Conservation (phyloP, 2,329 filamentous ascomycete genomes). For the Penicillium hordei region DNA sequence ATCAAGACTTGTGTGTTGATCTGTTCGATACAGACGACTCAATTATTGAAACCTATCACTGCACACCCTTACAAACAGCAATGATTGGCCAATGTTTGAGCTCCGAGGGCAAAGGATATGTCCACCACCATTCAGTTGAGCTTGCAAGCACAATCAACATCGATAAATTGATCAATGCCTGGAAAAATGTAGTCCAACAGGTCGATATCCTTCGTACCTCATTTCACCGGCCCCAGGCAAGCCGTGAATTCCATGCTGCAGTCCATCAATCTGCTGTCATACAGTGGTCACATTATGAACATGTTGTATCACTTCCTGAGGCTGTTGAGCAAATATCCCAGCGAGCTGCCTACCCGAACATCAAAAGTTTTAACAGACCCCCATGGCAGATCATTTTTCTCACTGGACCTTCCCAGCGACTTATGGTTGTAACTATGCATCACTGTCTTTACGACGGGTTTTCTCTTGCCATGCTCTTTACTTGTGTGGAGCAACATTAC, state of each 20-base stretch:
- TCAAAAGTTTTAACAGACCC: neutral
- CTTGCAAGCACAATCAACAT: neutral
- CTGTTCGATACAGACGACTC: neutral
- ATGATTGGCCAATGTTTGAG: conserved; percentile 7
- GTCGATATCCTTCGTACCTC: conserved; percentile 7
- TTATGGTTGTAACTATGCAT: conserved; percentile 14
- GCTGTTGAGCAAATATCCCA: neutral
- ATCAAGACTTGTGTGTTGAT: neutral
- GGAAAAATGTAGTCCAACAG: neutral
- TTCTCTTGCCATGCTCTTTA: conserved; percentile 12
- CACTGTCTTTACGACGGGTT: conserved; percentile 17
- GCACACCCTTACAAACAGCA: conserved; percentile 1
- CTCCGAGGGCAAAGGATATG: conserved; percentile 3
- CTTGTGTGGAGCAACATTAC: neutral
- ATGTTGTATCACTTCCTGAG: neutral
- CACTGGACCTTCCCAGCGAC: neutral
- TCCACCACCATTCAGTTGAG: conserved; percentile 3
- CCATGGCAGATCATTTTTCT: conserved; percentile 4
- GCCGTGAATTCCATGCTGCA: neutral
- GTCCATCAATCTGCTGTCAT: neutral
- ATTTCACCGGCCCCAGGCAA: neutral
- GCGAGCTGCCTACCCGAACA: neutral
- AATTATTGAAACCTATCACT: conserved; percentile 1
- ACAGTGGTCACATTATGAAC: neutral
- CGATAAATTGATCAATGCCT: neutral